phyloP scores from a whole-genome alignment of 2,329 filamentous ascomycete genomes.

The Lasiodiplodia sp. region DNA sequence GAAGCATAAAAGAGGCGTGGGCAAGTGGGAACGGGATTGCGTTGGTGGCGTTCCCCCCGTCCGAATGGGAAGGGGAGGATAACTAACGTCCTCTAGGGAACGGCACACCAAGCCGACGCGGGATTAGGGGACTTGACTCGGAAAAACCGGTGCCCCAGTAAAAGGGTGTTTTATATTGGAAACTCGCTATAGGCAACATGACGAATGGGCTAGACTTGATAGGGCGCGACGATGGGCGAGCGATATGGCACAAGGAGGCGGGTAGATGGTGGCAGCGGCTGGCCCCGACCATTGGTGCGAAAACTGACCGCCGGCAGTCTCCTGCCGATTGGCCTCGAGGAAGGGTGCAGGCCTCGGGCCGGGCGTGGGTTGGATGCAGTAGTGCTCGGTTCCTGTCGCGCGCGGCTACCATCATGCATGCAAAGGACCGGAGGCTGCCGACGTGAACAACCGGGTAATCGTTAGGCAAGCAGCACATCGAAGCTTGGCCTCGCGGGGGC shows the following conservation, averaged over 20 bases:
- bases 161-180: slow-evolving; percentile 13
- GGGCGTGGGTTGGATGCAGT: not conserved
- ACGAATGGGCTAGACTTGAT: slow-evolving; percentile 19
- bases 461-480: not conserved
- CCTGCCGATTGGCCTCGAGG: not conserved
- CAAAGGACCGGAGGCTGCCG: not conserved
- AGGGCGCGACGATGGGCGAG: not conserved
- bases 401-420: not conserved
- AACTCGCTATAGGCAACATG: slow-evolving; percentile 20
- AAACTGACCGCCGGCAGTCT: slow-evolving; percentile 5
- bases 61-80: not conserved
- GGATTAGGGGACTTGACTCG: not conserved
- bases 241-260: not conserved
- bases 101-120: not conserved
- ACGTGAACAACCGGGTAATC: not conserved
- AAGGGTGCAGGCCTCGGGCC: not conserved
- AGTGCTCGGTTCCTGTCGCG: slow-evolving; percentile 13
- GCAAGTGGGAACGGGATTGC: slow-evolving; percentile 7
- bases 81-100: not conserved
- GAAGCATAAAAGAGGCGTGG: slow-evolving; percentile 16
- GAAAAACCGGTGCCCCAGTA: not conserved
- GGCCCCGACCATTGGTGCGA: slow-evolving; percentile 20
- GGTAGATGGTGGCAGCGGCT: not conserved
- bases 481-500: slow-evolving; percentile 1
- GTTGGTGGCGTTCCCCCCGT: slow-evolving; percentile 5